These are phyloP conservation scores for Aspergillus sergii DNA, from an alignment of 2,329 filamentous ascomycete genomes.

Conservation along the genomic window DNA sequence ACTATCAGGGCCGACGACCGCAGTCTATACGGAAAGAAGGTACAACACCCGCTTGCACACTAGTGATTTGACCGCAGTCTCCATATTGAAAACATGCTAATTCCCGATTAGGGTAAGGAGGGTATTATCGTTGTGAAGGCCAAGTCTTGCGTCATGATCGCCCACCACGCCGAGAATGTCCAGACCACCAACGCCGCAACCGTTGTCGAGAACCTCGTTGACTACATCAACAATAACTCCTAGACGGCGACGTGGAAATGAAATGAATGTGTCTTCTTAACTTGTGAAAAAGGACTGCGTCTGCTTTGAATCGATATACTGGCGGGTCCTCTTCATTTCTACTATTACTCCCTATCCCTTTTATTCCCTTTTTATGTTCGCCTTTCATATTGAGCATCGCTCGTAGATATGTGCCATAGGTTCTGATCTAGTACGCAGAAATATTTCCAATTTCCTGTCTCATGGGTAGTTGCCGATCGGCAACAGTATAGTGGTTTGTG, in stretches of 20 bases:
- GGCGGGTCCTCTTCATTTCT: conserved; percentile 9
- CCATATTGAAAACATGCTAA: conserved; percentile 7
- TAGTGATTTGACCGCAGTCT: not conserved
- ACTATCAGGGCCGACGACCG: conserved; percentile 74
- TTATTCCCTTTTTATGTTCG: not conserved
- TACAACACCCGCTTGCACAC: conserved; percentile 46
- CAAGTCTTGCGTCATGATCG: conserved; percentile 82
- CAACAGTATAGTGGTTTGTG: not conserved
- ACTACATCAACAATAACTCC: conserved; percentile 72
- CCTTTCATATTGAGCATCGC: conserved; percentile 14
- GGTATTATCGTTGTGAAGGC: conserved; percentile 86
- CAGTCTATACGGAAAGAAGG: conserved; percentile 84
- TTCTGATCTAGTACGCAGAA: conserved; percentile 11
- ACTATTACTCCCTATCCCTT: conserved; percentile 5
- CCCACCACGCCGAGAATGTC: conserved; percentile 76
- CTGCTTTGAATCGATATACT: conserved; percentile 18
- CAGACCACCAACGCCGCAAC: conserved; percentile 75
- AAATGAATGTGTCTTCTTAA: conserved; percentile 20
- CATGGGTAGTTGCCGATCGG: not conserved
- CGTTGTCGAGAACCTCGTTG: conserved; percentile 79
- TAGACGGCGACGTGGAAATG: conserved; percentile 59
- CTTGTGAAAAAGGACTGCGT: conserved; percentile 14
- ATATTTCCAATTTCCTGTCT: not conserved
- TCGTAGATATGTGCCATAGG: conserved; percentile 27
- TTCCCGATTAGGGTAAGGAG: conserved; percentile 66